A percentile compares a stretch with the other conserved stretches of the same genome.
Evolutionary conservation across 2,329 filamentous ascomycete genomes (phyloP).

Genomic region (Alternaria sp.): DNA sequence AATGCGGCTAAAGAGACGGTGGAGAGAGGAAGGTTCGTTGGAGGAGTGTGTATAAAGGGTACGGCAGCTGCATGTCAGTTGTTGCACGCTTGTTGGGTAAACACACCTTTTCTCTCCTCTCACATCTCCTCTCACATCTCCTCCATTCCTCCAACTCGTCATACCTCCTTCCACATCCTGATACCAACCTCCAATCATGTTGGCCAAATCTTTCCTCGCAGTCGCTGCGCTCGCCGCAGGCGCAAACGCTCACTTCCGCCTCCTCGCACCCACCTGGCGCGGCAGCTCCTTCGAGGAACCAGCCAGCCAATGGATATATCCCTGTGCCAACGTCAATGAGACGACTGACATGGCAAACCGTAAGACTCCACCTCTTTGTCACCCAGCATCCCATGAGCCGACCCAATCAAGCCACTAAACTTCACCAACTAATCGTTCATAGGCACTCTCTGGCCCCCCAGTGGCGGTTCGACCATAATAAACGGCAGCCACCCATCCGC

Average conservation of each 20-base stretch:
- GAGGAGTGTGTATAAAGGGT: slow-evolving; percentile 14
- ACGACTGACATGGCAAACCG: slow-evolving; percentile 52
- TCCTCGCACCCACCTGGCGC: slow-evolving; percentile 54
- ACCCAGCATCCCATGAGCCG: background rate
- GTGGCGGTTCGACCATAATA: slow-evolving; percentile 54
- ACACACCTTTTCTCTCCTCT: background rate
- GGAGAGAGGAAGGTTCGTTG: background rate
- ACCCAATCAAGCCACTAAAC: too few relatives aligned
- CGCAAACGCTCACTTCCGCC: slow-evolving; percentile 54
- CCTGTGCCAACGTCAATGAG: slow-evolving; percentile 54
- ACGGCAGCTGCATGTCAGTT: slow-evolving; percentile 9
- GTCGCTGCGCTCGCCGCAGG: slow-evolving; percentile 39
- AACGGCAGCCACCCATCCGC: slow-evolving; percentile 54
- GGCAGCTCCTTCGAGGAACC: slow-evolving; percentile 50
- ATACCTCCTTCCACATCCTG: background rate
- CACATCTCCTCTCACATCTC: too few relatives aligned
- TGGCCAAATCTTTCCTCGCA: slow-evolving; percentile 27
- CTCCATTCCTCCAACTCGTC: background rate
- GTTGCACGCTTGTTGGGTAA: background rate
- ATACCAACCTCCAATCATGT: slow-evolving; percentile 21
- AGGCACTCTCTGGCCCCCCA: slow-evolving; percentile 53
- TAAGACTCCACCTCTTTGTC: slow-evolving; percentile 23
- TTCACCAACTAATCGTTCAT: accelerated
- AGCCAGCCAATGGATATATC: slow-evolving; percentile 52
- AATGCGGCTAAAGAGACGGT: background rate